Conservation (phyloP, 164 flowering plant species). For the Magnolia kwangsiensis region DNA sequence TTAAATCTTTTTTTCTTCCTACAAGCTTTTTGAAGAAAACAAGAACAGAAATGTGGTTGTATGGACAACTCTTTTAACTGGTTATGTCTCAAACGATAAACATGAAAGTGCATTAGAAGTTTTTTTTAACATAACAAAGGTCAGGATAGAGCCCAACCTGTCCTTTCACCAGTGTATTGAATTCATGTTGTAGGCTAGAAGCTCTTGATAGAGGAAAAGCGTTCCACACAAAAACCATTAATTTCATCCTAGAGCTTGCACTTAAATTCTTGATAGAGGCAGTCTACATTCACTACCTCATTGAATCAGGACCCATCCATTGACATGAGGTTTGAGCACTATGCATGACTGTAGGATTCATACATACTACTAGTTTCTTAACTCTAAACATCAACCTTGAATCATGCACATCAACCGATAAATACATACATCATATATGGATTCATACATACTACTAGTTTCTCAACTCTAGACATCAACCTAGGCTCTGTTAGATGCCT, state of each 20-base stretch:
- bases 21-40: constrained; percentile 10
- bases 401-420: too few relatives aligned
- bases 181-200: constrained; percentile 15
- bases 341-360: not conserved
- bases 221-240: constrained; percentile 13
- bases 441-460: too few relatives aligned
- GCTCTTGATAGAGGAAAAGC: constrained; percentile 17
- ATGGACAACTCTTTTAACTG: constrained; percentile 19
- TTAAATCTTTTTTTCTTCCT: not conserved
- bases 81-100: constrained; percentile 13
- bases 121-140: constrained; percentile 5
- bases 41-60: constrained; percentile 7
- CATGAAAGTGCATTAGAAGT: constrained; percentile 13
- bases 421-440: too few relatives aligned
- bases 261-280: constrained; percentile 5
- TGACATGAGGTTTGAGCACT: constrained; percentile 16
- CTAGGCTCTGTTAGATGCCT: too few relatives aligned
- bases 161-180: constrained; percentile 18
- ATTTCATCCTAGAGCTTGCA: not conserved
- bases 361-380: too few relatives aligned
- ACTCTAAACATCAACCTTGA: too few relatives aligned
- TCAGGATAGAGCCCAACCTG: constrained; percentile 11
- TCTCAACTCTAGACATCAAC: too few relatives aligned
- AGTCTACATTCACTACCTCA: too few relatives aligned
- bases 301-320: constrained; percentile 7